Conservation (phyloP, 176 grass and related monocot species). For the Lolium perenne region DNA sequence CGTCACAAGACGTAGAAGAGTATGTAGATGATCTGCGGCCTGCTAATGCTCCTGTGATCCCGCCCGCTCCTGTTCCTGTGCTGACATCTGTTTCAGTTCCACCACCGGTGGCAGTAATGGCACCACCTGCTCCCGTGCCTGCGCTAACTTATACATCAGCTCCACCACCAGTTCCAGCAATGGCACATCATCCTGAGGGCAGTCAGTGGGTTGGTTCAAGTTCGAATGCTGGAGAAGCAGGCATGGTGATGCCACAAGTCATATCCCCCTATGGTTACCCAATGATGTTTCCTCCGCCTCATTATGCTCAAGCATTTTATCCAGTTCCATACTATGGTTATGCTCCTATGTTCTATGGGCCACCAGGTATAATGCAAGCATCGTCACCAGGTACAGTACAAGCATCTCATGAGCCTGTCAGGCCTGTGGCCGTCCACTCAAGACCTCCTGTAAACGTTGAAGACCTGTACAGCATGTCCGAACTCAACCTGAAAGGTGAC, state of each 20-base stretch:
- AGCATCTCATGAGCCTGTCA: conserved; percentile 52
- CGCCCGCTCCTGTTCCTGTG: conserved; percentile 16
- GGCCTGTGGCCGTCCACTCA: conserved; percentile 60
- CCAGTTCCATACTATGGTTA: conserved; percentile 45
- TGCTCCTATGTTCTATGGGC: conserved; percentile 45
- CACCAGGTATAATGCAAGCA: conserved; percentile 7
- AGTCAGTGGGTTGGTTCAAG: conserved; percentile 9
- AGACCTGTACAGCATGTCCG: conserved; percentile 60
- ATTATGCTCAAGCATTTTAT: conserved; percentile 40
- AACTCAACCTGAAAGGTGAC: conserved; percentile 54
- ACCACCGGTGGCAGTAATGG: conserved; percentile 1
- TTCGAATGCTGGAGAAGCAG: conserved; percentile 42
- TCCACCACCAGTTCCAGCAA: neutral
- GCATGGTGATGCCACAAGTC: conserved; percentile 36
- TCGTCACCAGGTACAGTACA: conserved; percentile 34
- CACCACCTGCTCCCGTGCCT: conserved; percentile 33
- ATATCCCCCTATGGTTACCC: conserved; percentile 54
- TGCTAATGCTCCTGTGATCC: conserved; percentile 5
- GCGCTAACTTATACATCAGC: conserved; percentile 27
- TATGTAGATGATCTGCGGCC: conserved; percentile 27
- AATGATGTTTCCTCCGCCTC: conserved; percentile 50
- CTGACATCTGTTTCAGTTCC: conserved; percentile 29
- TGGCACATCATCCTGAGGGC: conserved; percentile 33
- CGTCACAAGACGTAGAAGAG: conserved; percentile 59
- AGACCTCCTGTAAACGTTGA: conserved; percentile 45